Conservation (phyloP, 768 basidiomycete genomes). For the Leucosporidium creatinivorum region DNA sequence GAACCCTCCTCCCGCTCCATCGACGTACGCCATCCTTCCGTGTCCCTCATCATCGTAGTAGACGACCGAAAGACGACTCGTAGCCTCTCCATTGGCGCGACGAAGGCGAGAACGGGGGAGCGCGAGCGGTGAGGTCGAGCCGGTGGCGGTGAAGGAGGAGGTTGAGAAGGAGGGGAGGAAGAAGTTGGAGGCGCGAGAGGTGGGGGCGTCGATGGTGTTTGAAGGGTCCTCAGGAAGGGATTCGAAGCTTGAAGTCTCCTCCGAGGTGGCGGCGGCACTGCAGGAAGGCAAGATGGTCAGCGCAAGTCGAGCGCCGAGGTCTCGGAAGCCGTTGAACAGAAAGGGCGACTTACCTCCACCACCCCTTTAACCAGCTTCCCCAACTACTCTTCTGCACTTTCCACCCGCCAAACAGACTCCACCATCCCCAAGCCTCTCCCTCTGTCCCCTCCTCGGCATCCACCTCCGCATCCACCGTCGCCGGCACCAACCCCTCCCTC, state of each 20-base stretch:
- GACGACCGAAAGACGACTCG: neutral
- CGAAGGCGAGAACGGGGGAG: neutral
- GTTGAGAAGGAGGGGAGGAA: neutral
- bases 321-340: no score
- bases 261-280: neutral
- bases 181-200: no score
- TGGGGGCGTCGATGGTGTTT: no score
- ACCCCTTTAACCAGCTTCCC: neutral
- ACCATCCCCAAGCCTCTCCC: neutral
- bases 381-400: neutral
- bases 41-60: neutral
- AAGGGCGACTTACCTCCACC: neutral
- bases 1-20: neutral
- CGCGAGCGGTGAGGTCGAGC: neutral
- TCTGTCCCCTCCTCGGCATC: neutral
- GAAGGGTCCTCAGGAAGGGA: no score
- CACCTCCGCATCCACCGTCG: neutral
- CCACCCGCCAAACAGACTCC: neutral
- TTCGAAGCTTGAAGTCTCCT: neutral
- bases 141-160: neutral
- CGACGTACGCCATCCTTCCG: neutral
- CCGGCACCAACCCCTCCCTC: neutral
- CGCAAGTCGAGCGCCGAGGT: no score
- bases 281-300: neutral
- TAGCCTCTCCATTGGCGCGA: neutral